phyloP scores from a whole-genome alignment of 345 rosid genomes.

The Gossypium stocksii region DNA sequence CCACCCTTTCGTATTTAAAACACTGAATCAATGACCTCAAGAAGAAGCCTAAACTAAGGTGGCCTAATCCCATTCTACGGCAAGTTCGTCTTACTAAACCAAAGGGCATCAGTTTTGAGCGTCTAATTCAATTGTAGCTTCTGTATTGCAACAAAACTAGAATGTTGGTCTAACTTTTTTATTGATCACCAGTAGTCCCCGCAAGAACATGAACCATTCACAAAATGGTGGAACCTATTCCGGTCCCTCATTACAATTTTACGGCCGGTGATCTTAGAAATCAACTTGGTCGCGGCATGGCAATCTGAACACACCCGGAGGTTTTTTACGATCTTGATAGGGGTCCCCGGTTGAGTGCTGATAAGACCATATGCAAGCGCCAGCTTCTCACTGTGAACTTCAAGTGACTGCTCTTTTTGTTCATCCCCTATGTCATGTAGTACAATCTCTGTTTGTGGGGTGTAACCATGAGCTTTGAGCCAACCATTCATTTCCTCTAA shows the following conservation, averaged over 20 bases:
- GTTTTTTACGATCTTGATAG: conserved; percentile 59
- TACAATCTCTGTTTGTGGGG: conserved; percentile 39
- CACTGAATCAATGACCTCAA: not conserved
- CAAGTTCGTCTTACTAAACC: not conserved
- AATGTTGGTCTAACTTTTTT: not conserved
- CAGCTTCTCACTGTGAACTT: conserved; percentile 72
- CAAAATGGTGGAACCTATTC: conserved; percentile 77
- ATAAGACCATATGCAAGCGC: conserved; percentile 67
- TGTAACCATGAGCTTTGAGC: conserved; percentile 37
- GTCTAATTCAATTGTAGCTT: not conserved
- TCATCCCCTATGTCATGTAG: conserved; percentile 46
- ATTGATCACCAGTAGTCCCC: conserved; percentile 58
- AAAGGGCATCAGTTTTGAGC: not conserved
- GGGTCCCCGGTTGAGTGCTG: conserved; percentile 47
- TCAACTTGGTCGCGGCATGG: conserved; percentile 52
- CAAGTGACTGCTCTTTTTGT: conserved; percentile 51
- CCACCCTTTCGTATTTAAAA: not conserved
- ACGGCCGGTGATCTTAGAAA: conserved; percentile 57
- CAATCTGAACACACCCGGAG: conserved; percentile 66
- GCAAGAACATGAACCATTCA: conserved; percentile 66
- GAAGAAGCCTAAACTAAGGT: not conserved
- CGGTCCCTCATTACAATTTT: conserved; percentile 68
- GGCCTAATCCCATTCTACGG: not conserved
- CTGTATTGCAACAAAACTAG: no score
- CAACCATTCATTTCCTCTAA: conserved; percentile 41